phyloP scores from a whole-genome alignment of 176 grass and related monocot species.

The Elaeis guineensis region DNA sequence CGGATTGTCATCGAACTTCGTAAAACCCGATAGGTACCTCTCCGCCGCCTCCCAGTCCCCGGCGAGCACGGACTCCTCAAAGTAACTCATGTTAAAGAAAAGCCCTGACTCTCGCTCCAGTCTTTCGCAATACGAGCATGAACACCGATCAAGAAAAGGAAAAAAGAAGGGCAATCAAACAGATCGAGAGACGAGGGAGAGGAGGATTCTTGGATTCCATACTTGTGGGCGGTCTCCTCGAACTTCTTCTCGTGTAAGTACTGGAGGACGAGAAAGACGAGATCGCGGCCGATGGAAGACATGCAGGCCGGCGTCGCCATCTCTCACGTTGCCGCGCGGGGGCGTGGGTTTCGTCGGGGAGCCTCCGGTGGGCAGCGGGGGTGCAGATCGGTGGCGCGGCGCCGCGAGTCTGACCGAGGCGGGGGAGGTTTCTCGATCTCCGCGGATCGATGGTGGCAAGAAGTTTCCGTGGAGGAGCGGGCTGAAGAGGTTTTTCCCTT shows the following conservation, averaged over 20 bases:
- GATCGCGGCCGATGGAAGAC: background rate
- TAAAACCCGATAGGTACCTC: background rate
- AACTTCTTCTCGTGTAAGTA: background rate
- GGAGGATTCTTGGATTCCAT: background rate
- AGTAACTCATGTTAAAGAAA: background rate
- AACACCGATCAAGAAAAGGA: background rate
- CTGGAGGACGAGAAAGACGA: background rate
- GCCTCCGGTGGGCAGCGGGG: too few relatives aligned
- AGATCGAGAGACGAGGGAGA: background rate
- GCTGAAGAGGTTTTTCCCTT: too few relatives aligned
- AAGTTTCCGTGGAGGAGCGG: too few relatives aligned
- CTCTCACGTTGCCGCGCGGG: too few relatives aligned
- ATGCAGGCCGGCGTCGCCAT: background rate
- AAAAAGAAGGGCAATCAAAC: background rate
- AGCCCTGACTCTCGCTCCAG: background rate
- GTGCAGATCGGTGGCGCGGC: too few relatives aligned
- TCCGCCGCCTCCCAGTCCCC: background rate
- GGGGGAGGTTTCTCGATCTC: too few relatives aligned
- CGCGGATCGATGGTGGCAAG: too few relatives aligned
- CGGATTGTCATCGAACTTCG: too few relatives aligned
- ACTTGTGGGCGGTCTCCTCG: background rate
- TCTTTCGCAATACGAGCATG: background rate
- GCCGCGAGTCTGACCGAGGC: too few relatives aligned
- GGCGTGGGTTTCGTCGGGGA: too few relatives aligned
- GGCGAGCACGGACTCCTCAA: background rate